A percentile compares a stretch with the other conserved stretches of the same genome.
These are phyloP conservation scores for Sechiopsis laciniata DNA, from an alignment of 306 rosid species.

Conservation along the genomic window DNA sequence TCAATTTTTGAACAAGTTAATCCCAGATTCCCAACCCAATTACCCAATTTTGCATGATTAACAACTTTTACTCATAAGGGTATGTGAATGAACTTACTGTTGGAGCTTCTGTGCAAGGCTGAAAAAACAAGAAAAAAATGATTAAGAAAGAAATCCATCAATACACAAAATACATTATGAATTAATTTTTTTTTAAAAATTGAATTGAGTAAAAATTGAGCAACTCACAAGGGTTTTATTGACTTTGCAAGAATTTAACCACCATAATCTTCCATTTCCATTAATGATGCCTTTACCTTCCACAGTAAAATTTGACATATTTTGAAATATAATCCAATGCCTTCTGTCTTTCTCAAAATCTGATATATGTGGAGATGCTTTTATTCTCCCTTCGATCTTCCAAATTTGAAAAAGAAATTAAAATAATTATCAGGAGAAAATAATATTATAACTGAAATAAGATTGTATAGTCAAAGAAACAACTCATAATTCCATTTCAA, in stretches of 20 bases:
- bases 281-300: conserved; percentile 62
- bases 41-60: neutral
- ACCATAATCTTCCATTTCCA: conserved; percentile 80
- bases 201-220: neutral
- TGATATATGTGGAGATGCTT: conserved; percentile 48
- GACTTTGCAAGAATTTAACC: conserved; percentile 72
- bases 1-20: neutral
- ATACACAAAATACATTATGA: neutral
- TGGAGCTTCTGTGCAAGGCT: conserved; percentile 86
- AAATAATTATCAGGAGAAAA: neutral
- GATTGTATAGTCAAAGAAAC: no score
- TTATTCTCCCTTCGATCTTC: conserved; percentile 58
- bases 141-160: neutral
- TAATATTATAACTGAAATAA: neutral
- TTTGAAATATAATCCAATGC: conserved; percentile 50
- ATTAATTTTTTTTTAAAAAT: no score
- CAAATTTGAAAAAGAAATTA: neutral
- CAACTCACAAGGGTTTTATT: conserved; percentile 43
- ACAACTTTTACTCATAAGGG: neutral
- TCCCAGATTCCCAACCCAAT: neutral
- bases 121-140: conserved; percentile 23
- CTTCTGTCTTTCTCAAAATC: conserved; percentile 36
- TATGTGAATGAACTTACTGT: conserved; percentile 43
- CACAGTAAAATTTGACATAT: conserved; percentile 34
- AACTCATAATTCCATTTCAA: no score